Evolutionary conservation across 768 basidiomycete species (phyloP), one percentile per base, ranked within the genome.

Genomic region (Cyclocybe aegerita): DNA sequence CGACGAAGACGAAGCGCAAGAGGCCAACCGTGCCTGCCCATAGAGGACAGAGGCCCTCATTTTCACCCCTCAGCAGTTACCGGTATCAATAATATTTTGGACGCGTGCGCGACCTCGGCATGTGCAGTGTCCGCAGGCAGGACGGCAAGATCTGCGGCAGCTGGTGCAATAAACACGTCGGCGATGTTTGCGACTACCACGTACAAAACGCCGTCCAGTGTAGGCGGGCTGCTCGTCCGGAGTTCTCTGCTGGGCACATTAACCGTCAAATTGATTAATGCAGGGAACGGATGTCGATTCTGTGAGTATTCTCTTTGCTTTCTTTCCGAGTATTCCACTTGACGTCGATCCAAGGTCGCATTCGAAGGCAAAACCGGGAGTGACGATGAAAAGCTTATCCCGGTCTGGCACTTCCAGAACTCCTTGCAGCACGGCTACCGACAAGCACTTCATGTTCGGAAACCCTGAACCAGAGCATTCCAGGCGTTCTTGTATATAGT

Each of bases 181-280:
- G 83, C 64, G 86, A 90, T 14, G 85, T 90, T 3, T 99, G 97
- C 67, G 95, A 98, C 38, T 99, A 82, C 68, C 97, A 99, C 69
- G 66, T 98, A 36, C 86, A 92, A 53, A 77, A 78, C 16, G 90
- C 94, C 0, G 82, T 98, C 3, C 78, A 91, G 66, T 72, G 83
- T 15, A 75, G 79, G 11, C 77, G 93, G 7, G 86, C 88, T 0
- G 81, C 80, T 0, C 79, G 96, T 41, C 79, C 96, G 1, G 97
- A 99, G 68, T 97, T 98, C 59, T 79, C 90, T 12, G 71, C 74
- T 6, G 89, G 90, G 93, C 95, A 52, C 14, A 84, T 72, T 12
- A 49, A 40, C 34, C 36, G 46, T 64, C 11, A 52, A 43, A 3
- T 30, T 64, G 31, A 57, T 39, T 9, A 62, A 64, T 37, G 46